Evolutionary conservation across 495 filamentous ascomycete genomes (phyloP).

Genomic region (Chaetomium fimeti): DNA sequence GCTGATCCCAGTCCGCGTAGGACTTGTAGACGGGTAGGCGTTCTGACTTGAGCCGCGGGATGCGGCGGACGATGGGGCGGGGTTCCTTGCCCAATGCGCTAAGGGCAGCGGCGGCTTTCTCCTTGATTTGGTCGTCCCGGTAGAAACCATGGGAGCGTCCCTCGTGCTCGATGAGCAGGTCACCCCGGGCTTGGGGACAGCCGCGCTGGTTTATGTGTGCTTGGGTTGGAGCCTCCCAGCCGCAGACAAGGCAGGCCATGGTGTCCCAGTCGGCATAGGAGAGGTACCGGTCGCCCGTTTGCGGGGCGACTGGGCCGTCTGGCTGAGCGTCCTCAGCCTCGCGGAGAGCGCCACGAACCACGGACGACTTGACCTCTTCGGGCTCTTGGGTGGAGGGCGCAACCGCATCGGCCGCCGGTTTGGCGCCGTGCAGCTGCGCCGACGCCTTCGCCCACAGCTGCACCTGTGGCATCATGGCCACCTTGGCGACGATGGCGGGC

Average conservation of each 20-base stretch:
- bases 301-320: slow-evolving; percentile 26
- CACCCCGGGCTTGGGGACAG: slow-evolving; percentile 26
- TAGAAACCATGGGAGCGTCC: slow-evolving; percentile 33
- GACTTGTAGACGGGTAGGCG: slow-evolving; percentile 43
- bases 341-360: background rate
- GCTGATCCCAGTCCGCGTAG: slow-evolving; percentile 67
- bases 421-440: slow-evolving; percentile 71
- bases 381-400: slow-evolving; percentile 22
- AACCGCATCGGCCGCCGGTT: slow-evolving; percentile 16
- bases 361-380: slow-evolving; percentile 11
- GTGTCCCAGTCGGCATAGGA: slow-evolving; percentile 41
- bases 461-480: slow-evolving; percentile 62
- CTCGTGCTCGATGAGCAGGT: slow-evolving; percentile 38
- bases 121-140: slow-evolving; percentile 35
- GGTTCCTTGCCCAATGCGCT: slow-evolving; percentile 29
- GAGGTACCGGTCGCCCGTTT: slow-evolving; percentile 30
- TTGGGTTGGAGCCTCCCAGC: slow-evolving; percentile 31
- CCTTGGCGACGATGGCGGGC: slow-evolving; percentile 46
- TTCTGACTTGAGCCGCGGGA: slow-evolving; percentile 31
- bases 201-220: slow-evolving; percentile 25
- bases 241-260: slow-evolving; percentile 36
- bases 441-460: slow-evolving; percentile 88
- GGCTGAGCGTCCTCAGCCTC: slow-evolving; percentile 25
- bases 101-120: slow-evolving; percentile 36
- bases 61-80: slow-evolving; percentile 31